Evolutionary conservation across 805 yeast genomes (phyloP).

Genomic region (Candida pseudoglaebosa): DNA sequence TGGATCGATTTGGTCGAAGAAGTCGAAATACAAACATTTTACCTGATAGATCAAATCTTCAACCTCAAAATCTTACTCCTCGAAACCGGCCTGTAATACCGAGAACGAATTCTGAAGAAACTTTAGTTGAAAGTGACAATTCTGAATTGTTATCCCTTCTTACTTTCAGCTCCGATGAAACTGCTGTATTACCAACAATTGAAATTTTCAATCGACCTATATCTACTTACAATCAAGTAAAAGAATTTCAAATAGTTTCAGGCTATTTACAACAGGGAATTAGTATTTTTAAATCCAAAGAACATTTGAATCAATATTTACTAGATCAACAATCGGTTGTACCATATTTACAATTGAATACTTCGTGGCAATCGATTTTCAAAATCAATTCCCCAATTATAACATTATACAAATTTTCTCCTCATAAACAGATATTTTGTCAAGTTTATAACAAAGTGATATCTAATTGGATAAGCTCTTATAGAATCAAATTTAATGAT

Average conservation of each 20-base stretch:
- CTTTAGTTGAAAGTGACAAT: slow-evolving; percentile 2
- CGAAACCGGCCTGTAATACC: too few relatives aligned
- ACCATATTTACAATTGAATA: slow-evolving; percentile 16
- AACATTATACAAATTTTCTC: slow-evolving; percentile 15
- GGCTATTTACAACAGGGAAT: slow-evolving; percentile 15
- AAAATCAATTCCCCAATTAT: slow-evolving; percentile 27
- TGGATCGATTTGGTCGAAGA: too few relatives aligned
- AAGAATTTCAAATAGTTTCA: slow-evolving; percentile 17
- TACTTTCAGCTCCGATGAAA: slow-evolving; percentile 15
- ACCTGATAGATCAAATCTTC: too few relatives aligned
- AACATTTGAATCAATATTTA: not conserved
- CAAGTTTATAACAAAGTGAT: slow-evolving; percentile 27
- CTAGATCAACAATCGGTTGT: not conserved
- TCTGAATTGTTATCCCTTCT: slow-evolving; percentile 11
- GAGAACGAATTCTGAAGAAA: slow-evolving; percentile 1
- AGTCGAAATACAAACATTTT: too few relatives aligned
- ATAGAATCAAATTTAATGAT: slow-evolving; percentile 19
- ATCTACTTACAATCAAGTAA: slow-evolving; percentile 9
- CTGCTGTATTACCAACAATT: slow-evolving; percentile 10
- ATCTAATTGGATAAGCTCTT: slow-evolving; percentile 26
- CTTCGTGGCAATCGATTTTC: slow-evolving; percentile 19
- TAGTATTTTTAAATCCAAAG: slow-evolving; percentile 5
- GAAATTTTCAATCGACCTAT: slow-evolving; percentile 11
- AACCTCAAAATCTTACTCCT: too few relatives aligned
- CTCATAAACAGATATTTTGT: slow-evolving; percentile 20